These are phyloP conservation scores for Rhodamnia rubescens DNA, from an alignment of 345 rosid genomes.

Conservation along the genomic window DNA sequence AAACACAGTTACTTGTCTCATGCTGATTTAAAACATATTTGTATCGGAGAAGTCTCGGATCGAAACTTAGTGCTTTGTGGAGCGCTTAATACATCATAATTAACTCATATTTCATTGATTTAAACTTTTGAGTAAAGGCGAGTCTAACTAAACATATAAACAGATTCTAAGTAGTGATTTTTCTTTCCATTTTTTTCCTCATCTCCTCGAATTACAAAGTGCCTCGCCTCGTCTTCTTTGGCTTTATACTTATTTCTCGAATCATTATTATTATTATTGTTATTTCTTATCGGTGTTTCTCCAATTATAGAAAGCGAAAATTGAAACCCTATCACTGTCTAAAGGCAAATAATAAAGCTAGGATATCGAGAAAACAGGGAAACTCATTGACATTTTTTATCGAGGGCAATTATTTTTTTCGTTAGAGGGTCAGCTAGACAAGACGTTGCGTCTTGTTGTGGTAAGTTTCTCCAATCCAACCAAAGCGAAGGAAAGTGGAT, in stretches of 20 bases:
- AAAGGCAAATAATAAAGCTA: not conserved
- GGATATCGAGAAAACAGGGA: not conserved
- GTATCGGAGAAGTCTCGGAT: not conserved
- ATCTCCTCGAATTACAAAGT: too few species aligned
- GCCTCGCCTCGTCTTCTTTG: not conserved
- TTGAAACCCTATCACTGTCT: not conserved
- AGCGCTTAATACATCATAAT: not conserved
- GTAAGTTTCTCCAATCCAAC: not conserved
- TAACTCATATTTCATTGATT: fast-evolving
- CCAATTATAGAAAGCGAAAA: not conserved
- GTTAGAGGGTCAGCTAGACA: not conserved
- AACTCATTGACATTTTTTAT: not conserved
- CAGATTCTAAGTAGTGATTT: fast-evolving
- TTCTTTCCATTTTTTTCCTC: not conserved
- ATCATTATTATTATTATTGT: too few species aligned
- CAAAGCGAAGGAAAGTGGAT: not conserved
- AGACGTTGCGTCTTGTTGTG: not conserved
- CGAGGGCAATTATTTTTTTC: not conserved
- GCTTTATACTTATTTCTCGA: not conserved
- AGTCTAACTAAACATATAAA: not conserved
- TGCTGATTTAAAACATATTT: not conserved
- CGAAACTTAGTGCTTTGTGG: fast-evolving
- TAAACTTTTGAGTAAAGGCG: not conserved
- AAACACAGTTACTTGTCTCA: not conserved
- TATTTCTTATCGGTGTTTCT: not conserved